These are phyloP conservation scores for Elsinoe batatas DNA, from an alignment of 2,329 filamentous ascomycete genomes.

Conservation along the genomic window DNA sequence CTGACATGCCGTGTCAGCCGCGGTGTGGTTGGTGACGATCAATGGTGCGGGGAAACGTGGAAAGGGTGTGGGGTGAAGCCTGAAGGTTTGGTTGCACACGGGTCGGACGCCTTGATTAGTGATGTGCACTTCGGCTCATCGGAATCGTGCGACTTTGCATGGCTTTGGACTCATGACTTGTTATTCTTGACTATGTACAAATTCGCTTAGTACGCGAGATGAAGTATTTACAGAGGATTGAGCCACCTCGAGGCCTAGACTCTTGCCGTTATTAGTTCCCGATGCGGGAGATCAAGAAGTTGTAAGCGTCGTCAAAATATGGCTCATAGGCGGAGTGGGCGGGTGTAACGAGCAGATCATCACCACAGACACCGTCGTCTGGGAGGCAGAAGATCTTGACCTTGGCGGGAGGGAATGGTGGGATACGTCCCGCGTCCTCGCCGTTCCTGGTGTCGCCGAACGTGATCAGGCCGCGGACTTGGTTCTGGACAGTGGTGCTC, in stretches of 20 bases:
- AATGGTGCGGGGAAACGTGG: background rate
- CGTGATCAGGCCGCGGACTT: conserved; percentile 30
- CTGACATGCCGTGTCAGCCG: background rate
- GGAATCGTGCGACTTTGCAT: background rate
- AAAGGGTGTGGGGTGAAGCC: background rate
- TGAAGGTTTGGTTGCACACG: background rate
- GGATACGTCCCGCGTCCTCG: conserved; percentile 29
- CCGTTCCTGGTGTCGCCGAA: conserved; percentile 33
- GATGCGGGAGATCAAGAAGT: conserved; percentile 1
- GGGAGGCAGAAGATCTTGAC: conserved; percentile 23
- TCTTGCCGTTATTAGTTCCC: background rate
- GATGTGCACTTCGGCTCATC: too few relatives aligned
- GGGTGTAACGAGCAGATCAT: conserved; percentile 20
- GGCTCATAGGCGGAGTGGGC: conserved; percentile 19
- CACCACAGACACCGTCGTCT: conserved; percentile 23
- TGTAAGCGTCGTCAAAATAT: background rate
- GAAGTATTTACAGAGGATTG: background rate
- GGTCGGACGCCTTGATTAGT: too few relatives aligned
- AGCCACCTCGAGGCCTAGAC: background rate
- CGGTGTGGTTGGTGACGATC: background rate
- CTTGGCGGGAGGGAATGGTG: conserved; percentile 25
- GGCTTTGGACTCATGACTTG: background rate
- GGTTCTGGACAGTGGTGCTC: conserved; percentile 20
- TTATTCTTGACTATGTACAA: background rate
- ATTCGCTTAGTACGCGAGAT: background rate